Percentiles rank a stretch among this genome's conserved stretches.
phyloP scores from a whole-genome alignment of 2,329 filamentous ascomycete genomes.

The Arthrinium puccinioides region DNA sequence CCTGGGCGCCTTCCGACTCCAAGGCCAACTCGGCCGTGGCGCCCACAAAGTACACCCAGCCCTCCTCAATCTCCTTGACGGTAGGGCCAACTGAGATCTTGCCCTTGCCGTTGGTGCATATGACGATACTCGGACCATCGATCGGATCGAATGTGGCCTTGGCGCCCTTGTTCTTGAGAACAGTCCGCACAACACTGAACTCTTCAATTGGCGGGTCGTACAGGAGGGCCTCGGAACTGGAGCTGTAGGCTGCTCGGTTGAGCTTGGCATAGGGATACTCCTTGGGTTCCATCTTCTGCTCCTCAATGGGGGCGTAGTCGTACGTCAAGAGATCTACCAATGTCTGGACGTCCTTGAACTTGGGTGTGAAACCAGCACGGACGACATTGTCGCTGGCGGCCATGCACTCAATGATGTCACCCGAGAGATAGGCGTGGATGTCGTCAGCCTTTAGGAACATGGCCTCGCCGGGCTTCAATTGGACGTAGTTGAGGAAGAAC shows the following conservation, averaged over 20 bases:
- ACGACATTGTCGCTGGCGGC: conserved; percentile 98
- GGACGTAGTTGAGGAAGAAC: conserved; percentile 96
- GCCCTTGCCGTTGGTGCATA: conserved; percentile 79
- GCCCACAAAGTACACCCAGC: conserved; percentile 78
- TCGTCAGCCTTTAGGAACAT: conserved; percentile 96
- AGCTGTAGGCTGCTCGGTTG: conserved; percentile 75
- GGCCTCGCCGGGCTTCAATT: conserved; percentile 79
- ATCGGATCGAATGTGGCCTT: conserved; percentile 87
- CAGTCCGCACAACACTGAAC: conserved; percentile 80
- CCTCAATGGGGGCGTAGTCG: conserved; percentile 84
- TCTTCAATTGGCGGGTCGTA: conserved; percentile 97
- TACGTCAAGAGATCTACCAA: conserved; percentile 91
- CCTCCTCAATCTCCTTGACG: conserved; percentile 64
- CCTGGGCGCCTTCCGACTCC: conserved; percentile 54
- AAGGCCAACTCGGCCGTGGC: conserved; percentile 78
- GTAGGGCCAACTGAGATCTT: conserved; percentile 81
- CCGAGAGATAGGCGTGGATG: conserved; percentile 89
- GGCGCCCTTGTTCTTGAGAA: conserved; percentile 61
- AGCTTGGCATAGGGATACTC: conserved; percentile 83
- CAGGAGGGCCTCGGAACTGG: conserved; percentile 61
- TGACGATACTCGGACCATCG: conserved; percentile 83
- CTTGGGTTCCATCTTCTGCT: conserved; percentile 84
- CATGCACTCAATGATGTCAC: conserved; percentile 99
- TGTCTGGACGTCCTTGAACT: conserved; percentile 93
- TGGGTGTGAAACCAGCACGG: conserved; percentile 92